Evolutionary conservation across 164 flowering plant genomes (phyloP), one percentile per base, ranked within the genome.

Genomic region (Platanus orientalis): DNA sequence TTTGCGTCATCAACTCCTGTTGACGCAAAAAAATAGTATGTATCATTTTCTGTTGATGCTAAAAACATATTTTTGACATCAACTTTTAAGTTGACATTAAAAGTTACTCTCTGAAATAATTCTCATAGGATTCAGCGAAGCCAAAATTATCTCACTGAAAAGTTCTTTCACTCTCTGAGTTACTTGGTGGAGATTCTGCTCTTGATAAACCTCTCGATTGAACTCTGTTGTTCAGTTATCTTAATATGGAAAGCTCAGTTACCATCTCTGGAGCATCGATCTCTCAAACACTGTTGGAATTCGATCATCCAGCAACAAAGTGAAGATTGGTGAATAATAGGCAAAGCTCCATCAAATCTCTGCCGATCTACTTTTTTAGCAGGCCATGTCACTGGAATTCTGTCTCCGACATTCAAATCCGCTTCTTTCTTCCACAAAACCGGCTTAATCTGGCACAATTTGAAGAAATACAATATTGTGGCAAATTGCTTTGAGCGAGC

Each of bases 201-300:
- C 16, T 30, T 11, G 64, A 5, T 7, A 60, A 40, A 11, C 58
- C 48, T 64, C 76, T 44, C 71, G 68, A 32, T 59, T 76, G 32
- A 69, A 29, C 16, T 59, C 76, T 19, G 19, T 75, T 69, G 60
- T 76, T 40, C 90, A 89, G 7, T 73, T 88, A 64, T 62, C 92
- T 28, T 79, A 83, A 68, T 67, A 87, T 10, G n/a, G 97, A 97
- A 92, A 89, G 73, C 86, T 88, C 79, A 80, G 88, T 72, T 95
- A 79, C 81, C 92, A 97, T 62, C 88, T 94, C 69, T 95, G 97
- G 99, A 95, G 93, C 72, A 94, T 95, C 66, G 99, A 95, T 66
- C 83, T 86, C 68, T 80, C 93, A 34, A 91, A 94, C 53, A 56
- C 88, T 59, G 42, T 73, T 60, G 32, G 71, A 40, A 23, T 61